Conservation (phyloP, 179 eudicot species). For the Dionaea muscipula region DNA sequence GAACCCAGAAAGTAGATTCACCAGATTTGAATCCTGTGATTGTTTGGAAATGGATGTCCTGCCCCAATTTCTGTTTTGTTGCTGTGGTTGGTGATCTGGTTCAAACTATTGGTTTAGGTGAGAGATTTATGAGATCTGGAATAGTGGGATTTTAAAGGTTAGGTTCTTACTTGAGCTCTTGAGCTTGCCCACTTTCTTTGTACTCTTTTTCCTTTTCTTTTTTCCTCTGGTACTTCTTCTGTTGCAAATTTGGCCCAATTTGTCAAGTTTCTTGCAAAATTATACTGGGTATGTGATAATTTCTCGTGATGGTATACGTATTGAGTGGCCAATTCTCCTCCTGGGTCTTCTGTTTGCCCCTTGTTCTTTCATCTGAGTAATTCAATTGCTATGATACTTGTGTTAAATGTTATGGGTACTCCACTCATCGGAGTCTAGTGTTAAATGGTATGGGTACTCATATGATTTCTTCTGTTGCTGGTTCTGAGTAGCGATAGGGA, state of each 20-base stretch:
- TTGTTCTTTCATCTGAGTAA: too few relatives aligned
- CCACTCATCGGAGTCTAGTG: too few relatives aligned
- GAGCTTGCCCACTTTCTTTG: neutral
- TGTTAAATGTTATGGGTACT: too few relatives aligned
- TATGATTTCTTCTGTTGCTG: neutral
- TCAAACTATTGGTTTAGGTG: constrained; percentile 15
- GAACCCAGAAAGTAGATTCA: constrained; percentile 17
- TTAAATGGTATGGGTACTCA: too few relatives aligned
- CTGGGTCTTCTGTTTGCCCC: too few relatives aligned
- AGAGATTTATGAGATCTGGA: constrained; percentile 32
- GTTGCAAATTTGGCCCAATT: neutral
- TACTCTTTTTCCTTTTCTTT: neutral
- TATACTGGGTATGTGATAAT: too few relatives aligned
- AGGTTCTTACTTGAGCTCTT: neutral
- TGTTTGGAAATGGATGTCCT: neutral
- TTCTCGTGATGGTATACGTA: too few relatives aligned
- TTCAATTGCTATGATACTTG: too few relatives aligned
- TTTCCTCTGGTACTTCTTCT: neutral
- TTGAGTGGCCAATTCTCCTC: too few relatives aligned
- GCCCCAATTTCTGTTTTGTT: constrained; percentile 13
- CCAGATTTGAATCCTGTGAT: neutral
- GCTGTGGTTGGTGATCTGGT: constrained; percentile 12
- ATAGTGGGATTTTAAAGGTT: constrained; percentile 12
- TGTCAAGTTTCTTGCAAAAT: neutral
- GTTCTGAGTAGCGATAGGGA: neutral